Conservation (phyloP, 2,329 filamentous ascomycete genomes). For the Torrubiellomyces zombiae region DNA sequence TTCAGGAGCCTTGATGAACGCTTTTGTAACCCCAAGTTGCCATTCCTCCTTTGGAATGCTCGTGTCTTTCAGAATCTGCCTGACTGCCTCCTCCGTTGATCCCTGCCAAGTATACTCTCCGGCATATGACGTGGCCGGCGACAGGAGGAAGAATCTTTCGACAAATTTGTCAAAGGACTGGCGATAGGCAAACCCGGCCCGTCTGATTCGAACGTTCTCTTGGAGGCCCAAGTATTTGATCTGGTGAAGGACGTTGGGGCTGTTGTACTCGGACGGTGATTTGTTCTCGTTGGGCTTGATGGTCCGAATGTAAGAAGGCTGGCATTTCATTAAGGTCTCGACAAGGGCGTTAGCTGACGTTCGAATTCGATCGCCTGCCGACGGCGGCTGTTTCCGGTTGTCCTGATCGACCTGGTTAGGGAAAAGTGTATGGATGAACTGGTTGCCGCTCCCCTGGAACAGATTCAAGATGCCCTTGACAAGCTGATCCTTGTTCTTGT, state of each 20-base stretch:
- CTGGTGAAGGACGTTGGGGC: slow-evolving; percentile 85
- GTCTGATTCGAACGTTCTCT: slow-evolving; percentile 93
- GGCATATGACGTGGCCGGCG: slow-evolving; percentile 86
- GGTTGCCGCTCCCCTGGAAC: slow-evolving; percentile 67
- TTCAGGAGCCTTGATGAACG: slow-evolving; percentile 95
- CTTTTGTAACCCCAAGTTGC: slow-evolving; percentile 93
- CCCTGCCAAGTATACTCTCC: slow-evolving; percentile 96
- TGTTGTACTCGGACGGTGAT: slow-evolving; percentile 82
- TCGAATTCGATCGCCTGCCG: slow-evolving; percentile 92
- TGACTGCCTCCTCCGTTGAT: slow-evolving; percentile 70
- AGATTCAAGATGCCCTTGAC: slow-evolving; percentile 86
- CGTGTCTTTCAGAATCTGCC: slow-evolving; percentile 88
- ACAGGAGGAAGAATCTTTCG: slow-evolving; percentile 89
- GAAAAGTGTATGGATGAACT: slow-evolving; percentile 77
- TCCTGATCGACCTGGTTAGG: slow-evolving; percentile 89
- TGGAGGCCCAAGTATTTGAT: slow-evolving; percentile 99
- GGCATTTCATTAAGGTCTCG: slow-evolving; percentile 88
- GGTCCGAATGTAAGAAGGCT: slow-evolving; percentile 93
- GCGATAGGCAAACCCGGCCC: slow-evolving; percentile 91
- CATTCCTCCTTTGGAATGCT: slow-evolving; percentile 91
- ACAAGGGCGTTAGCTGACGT: slow-evolving; percentile 88
- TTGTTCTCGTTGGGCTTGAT: slow-evolving; percentile 99
- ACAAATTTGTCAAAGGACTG: slow-evolving; percentile 98
- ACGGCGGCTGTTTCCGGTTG: slow-evolving; percentile 84
- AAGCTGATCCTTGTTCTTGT: slow-evolving; percentile 98